Evolutionary conservation across 2,329 filamentous ascomycete species (phyloP), one percentile per base, ranked within the genome.

Genomic region (Neophaeococcomyces mojaviensis): DNA sequence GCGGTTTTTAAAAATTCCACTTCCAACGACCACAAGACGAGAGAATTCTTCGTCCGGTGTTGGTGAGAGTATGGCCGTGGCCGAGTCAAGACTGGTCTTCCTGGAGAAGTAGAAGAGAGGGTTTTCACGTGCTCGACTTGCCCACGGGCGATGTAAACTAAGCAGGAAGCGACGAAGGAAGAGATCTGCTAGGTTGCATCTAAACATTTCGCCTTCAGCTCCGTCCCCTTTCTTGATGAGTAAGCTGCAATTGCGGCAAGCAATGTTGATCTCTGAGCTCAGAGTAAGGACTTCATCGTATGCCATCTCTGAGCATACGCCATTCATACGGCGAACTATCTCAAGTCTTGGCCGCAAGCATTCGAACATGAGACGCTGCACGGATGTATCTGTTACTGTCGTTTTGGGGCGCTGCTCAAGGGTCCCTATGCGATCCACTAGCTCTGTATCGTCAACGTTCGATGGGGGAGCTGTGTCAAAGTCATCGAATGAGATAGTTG

Each of bases 241-340:
- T 13, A 37, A 54, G 4, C 41, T 41, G 3, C 38, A 48, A 30
- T 59, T 61, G 15, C 44, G 48, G 24, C 49, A 77, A 0, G 65
- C 59, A 0, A 57, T 52, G 12, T 68, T 61, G 1, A 74, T 58
- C n/a, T 74, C 70, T 2, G 63, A 64, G 3, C 72, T 71, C 62
- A 59, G 46, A 19, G 15, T 32, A 1, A 51, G 30, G 15, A 49
- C 44, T 26, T 58, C 55, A 24, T 59, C 52, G 26, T 61, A 62
- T 10, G 54, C 49, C 3, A 37, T 39, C 8, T 55, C 47, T 1
- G 51, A 46, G 15, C 39, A 28, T 13, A 61, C 40, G 18, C 54
- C 51, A 44, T 65, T 65, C 22, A 64, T 39, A 15, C 50, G 54
- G 16, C 53, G 63, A 2, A 54, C 51, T 1, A 70, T 59, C 1